Evolutionary conservation across 2,329 filamentous ascomycete species (phyloP).

Genomic region (Venturia aucupariae): DNA sequence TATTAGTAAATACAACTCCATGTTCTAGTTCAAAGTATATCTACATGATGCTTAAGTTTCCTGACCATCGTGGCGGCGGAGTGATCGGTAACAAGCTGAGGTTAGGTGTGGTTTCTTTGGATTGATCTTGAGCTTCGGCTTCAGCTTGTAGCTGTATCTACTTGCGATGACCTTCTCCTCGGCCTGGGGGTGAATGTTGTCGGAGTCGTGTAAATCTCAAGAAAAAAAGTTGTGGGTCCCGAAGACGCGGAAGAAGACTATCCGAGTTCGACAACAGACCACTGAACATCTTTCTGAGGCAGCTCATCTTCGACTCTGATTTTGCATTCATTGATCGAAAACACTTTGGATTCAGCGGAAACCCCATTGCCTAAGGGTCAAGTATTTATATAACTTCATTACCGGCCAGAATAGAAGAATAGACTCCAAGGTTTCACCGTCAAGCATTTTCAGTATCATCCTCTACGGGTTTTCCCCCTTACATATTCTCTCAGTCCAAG

Average conservation of each 20-base stretch:
- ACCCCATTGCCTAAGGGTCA: too few species aligned
- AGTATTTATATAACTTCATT: too few species aligned
- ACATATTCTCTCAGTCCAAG: too few species aligned
- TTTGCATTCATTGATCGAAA: too few species aligned
- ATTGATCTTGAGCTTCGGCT: background rate
- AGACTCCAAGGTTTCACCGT: too few species aligned
- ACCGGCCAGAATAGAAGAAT: too few species aligned
- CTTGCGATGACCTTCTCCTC: background rate
- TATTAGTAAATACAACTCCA: too few species aligned
- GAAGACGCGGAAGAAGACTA: background rate
- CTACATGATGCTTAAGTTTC: conserved; percentile 77
- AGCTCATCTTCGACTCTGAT: too few species aligned
- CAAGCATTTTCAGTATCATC: too few species aligned
- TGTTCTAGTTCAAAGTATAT: too few species aligned
- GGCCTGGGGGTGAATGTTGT: background rate
- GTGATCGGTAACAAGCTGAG: background rate
- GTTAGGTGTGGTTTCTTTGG: background rate
- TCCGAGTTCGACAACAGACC: background rate
- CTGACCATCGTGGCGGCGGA: conserved; percentile 49
- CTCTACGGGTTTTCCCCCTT: too few species aligned
- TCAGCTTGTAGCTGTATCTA: background rate
- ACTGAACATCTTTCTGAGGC: background rate
- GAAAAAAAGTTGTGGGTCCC: background rate
- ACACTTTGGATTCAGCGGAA: too few species aligned
- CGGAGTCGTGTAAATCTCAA: background rate